Evolutionary conservation across 139 green algal genomes (phyloP).

Genomic region (Dunaliella sp.): DNA sequence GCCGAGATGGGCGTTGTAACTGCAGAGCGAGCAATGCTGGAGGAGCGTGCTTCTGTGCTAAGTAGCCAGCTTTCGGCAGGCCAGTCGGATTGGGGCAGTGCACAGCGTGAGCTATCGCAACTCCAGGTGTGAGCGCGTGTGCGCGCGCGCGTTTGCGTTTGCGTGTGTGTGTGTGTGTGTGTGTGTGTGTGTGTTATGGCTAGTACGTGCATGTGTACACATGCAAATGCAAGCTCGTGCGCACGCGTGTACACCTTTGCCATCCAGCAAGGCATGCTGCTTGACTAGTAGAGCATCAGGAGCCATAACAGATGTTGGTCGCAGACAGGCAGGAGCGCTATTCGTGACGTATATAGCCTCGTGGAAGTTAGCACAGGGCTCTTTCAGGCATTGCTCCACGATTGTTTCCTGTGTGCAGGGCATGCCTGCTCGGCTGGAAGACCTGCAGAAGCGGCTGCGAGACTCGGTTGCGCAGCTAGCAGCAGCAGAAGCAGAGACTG

Average conservation of each 20-base stretch:
- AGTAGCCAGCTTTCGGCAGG: neutral
- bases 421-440: constrained; percentile 25
- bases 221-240: neutral
- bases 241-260: neutral
- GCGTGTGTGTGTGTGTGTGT: no score
- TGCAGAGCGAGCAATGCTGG: constrained; percentile 17
- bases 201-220: neutral
- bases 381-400: no score
- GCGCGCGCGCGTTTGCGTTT: no score
- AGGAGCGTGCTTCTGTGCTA: constrained; percentile 16
- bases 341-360: no score
- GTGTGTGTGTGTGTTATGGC: neutral
- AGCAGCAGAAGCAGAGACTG: constrained; percentile 23
- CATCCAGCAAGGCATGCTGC: no score
- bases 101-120: constrained; percentile 13
- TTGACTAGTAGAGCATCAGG: no score
- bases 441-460: constrained; percentile 23
- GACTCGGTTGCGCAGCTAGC: constrained; percentile 6
- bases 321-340: no score
- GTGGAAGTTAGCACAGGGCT: no score
- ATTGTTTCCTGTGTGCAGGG: no score
- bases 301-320: no score
- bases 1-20: neutral
- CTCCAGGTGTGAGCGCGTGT: constrained; percentile 20
- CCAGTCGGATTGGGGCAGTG: constrained; percentile 3